Percentiles rank a stretch among this genome's conserved stretches.
phyloP scores from a whole-genome alignment of 257 asterid genomes.

The Thymus quinquecostatus region DNA sequence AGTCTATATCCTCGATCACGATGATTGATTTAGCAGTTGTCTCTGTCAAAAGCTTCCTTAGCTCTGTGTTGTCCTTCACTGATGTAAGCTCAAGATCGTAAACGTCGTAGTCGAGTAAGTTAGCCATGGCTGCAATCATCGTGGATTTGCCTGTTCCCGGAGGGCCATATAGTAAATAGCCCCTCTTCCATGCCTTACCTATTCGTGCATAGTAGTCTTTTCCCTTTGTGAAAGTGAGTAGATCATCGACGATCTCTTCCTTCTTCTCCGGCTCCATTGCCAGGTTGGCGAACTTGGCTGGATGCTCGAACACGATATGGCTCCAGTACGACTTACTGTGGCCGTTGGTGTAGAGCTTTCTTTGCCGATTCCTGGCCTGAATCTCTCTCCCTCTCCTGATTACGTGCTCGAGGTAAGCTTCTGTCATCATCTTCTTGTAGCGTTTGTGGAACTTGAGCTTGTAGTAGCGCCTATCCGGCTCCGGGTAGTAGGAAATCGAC shows the following conservation, averaged over 20 bases:
- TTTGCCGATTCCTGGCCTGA: conserved; percentile 31
- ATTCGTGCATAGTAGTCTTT: conserved; percentile 46
- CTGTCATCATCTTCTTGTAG: conserved; percentile 40
- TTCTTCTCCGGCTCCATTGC: conserved; percentile 43
- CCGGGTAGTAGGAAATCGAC: conserved; percentile 20
- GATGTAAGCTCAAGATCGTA: conserved; percentile 51
- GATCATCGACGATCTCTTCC: conserved; percentile 41
- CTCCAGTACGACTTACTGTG: conserved; percentile 38
- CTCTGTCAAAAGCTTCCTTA: conserved; percentile 42
- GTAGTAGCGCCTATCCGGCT: conserved; percentile 41
- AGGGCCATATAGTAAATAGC: conserved; percentile 44
- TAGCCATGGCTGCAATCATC: conserved; percentile 51
- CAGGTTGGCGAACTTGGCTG: conserved; percentile 41
- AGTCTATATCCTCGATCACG: conserved; percentile 51
- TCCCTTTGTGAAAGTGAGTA: conserved; percentile 36
- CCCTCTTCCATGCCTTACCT: conserved; percentile 54
- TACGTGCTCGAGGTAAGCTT: conserved; percentile 40
- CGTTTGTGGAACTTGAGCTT: conserved; percentile 38
- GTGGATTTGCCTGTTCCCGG: conserved; percentile 52
- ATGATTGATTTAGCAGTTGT: conserved; percentile 43
- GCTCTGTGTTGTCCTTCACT: conserved; percentile 38
- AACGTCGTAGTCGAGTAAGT: conserved; percentile 40
- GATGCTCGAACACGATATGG: conserved; percentile 43
- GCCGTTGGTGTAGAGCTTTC: conserved; percentile 45
- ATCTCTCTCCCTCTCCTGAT: conserved; percentile 37